Percentiles rank a stretch among this genome's conserved stretches.
Conservation (phyloP, 177 flowering plant species). For the Vitis hybrid region DNA sequence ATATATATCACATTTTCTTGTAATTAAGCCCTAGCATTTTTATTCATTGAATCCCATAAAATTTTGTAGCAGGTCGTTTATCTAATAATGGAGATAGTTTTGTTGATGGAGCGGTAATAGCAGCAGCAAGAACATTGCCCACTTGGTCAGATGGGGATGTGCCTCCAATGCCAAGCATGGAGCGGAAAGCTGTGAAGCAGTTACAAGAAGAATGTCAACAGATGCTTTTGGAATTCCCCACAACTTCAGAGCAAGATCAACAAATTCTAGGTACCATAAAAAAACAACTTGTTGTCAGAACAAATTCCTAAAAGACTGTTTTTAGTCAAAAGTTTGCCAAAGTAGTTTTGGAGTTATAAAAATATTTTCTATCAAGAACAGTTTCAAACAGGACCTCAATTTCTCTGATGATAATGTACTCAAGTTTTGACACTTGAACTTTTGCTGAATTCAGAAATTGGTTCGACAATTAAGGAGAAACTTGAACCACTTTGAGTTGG, state of each 20-base stretch:
- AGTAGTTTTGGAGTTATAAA: not conserved
- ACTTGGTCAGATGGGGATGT: constrained; percentile 93
- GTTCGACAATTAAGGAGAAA: too few species aligned
- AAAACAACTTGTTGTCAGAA: not conserved
- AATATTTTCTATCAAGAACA: not conserved
- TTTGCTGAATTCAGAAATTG: not conserved
- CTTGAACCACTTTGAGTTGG: too few species aligned
- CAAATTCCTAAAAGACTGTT: not conserved
- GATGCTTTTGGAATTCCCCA: constrained; percentile 69
- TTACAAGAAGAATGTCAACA: constrained; percentile 83
- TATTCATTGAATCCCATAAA: constrained; percentile 3
- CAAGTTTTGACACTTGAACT: not conserved
- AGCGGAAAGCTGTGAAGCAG: constrained; percentile 74
- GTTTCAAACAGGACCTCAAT: too few species aligned
- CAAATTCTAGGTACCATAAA: constrained; percentile 61
- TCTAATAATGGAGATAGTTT: constrained; percentile 55
- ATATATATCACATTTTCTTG: not conserved
- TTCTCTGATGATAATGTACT: not conserved
- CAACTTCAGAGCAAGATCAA: constrained; percentile 79
- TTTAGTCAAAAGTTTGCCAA: not conserved
- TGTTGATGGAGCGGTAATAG: constrained; percentile 92
- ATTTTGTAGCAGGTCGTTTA: constrained; percentile 48
- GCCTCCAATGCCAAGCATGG: constrained; percentile 78
- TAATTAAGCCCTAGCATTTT: not conserved
- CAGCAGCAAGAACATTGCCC: constrained; percentile 91